Evolutionary conservation across 1,284 basidiomycete species (phyloP), one percentile per base, ranked within the genome.

Genomic region (Phenoliferia sp.): DNA sequence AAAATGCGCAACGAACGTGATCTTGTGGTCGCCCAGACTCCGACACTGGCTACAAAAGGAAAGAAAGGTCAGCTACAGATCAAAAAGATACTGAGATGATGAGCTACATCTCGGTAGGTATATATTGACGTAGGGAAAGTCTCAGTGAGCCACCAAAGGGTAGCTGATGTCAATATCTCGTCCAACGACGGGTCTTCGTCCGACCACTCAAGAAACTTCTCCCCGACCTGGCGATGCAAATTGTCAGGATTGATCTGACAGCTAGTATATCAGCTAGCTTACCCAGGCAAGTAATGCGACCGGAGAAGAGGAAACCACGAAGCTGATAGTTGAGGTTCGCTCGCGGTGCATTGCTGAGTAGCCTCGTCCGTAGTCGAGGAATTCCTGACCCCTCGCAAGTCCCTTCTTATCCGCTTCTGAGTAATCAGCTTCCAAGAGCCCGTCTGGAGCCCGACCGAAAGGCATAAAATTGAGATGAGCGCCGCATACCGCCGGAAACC

Each of bases 91-190:
- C 39, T 44, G 39, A 44, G 39, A 22, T 12, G 39, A 44, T 22
- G 22, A 22, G 12, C 22, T 22, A 44, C 39, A 44, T 44, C 39
- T 12, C 81, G 62, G 81, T 69, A 17, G 78, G 79, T 44, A 22
- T 44, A 44, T 12, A 44, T 44, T 12, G 39, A 44, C 5, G 79
- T 76, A 0, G 79, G 72, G 68, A 78, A 79, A 3, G 79, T 79
- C 55, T 78, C 73, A 3, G 80, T 81, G 52, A 77, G 72, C 75
- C 78, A 81, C 73, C 79, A 82, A 26, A 81, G 70, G 28, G 77
- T 76, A 31, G 79, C 67, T 57, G 76, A 77, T 32, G 76, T 73
- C 56, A 79, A 72, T 52, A 80, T 78, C 7, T 71, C 73, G n/a
- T 73, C 62, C 50, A 71, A n/a, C 17, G 68, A 56, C 3, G 75